A percentile compares a stretch with the other conserved stretches of the same genome.
These are phyloP conservation scores for Rubia balearica DNA, from an alignment of 305 asterid species.

Conservation along the genomic window DNA sequence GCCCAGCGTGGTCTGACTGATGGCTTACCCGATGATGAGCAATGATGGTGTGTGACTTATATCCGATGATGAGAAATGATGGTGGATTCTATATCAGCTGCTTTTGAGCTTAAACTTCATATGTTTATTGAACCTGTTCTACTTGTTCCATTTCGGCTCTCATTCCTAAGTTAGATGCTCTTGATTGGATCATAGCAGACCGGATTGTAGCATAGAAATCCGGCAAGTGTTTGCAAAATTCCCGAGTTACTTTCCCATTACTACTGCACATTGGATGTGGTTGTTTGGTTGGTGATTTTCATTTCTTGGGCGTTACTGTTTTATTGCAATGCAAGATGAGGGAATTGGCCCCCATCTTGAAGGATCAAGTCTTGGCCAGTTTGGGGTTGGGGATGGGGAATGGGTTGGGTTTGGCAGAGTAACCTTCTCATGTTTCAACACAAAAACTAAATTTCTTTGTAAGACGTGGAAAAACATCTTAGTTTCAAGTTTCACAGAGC, in stretches of 20 bases:
- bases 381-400: no score
- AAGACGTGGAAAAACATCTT: no score
- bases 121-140: conserved; percentile 10
- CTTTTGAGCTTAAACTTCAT: conserved; percentile 15
- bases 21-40: conserved; percentile 47
- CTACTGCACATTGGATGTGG: not conserved
- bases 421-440: no score
- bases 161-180: conserved; percentile 13
- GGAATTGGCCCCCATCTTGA: not conserved
- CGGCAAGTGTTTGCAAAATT: not conserved
- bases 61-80: conserved; percentile 47
- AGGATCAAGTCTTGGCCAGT: not conserved
- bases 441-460: no score
- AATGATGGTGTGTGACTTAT: conserved; percentile 43
- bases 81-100: conserved; percentile 6
- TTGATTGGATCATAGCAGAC: conserved; percentile 8
- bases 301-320: not conserved
- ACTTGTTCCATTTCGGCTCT: conserved; percentile 14
- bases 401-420: no score
- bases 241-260: not conserved
- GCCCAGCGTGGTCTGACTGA: conserved; percentile 70
- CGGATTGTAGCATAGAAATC: conserved; percentile 14
- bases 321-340: not conserved
- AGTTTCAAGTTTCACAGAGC: no score
- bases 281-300: not conserved